Conservation (phyloP, 2,329 filamentous ascomycete species). For the Pseudocercospora eumusae region DNA sequence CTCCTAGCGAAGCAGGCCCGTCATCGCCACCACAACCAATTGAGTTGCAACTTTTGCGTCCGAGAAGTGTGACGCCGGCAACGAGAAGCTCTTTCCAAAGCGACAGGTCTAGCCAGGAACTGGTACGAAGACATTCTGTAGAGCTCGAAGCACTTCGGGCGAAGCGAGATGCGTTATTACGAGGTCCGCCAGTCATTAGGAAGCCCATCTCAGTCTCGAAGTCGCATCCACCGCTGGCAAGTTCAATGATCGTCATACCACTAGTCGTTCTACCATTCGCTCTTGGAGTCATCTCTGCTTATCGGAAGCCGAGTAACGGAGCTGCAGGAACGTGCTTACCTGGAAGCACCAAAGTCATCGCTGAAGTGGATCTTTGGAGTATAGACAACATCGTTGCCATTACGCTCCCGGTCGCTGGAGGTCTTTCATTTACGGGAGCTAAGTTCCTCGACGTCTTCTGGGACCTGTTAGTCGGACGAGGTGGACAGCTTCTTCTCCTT, state of each 20-base stretch:
- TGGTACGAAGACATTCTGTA: background rate
- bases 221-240: constrained; percentile 3
- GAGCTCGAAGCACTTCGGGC: background rate
- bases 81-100: background rate
- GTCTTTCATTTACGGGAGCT: constrained; percentile 13
- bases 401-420: background rate
- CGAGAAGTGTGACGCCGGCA: background rate
- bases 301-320: background rate
- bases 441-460: constrained; percentile 17
- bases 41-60: background rate
- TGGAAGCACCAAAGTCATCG: background rate
- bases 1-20: background rate
- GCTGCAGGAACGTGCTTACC: constrained; percentile 4
- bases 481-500: constrained; percentile 12
- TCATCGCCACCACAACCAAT: background rate
- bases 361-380: background rate
- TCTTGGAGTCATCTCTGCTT: background rate
- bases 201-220: background rate
- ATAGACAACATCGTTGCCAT: constrained; percentile 1
- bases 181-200: background rate
- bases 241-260: background rate
- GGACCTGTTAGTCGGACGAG: constrained; percentile 15
- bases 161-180: background rate
- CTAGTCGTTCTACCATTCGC: constrained; percentile 1
- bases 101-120: background rate